A percentile compares a stretch with the other conserved stretches of the same genome.
Evolutionary conservation across 1,284 basidiomycete species (phyloP).

Genomic region (Lentinula novae-zelandiae): DNA sequence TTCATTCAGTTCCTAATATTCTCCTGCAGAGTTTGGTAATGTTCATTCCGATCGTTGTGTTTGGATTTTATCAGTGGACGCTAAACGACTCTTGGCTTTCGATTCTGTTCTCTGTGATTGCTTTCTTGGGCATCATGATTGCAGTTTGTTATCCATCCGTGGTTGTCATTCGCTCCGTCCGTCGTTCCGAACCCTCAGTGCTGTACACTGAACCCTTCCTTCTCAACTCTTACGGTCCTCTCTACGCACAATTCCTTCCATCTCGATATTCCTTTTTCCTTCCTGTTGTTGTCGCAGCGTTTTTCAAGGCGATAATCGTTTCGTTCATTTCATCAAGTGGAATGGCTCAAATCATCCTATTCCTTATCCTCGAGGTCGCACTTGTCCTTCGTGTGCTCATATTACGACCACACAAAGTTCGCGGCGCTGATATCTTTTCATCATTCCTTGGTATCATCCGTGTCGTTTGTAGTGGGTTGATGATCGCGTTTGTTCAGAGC

Average conservation of each 20-base stretch:
- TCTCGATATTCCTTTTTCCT: conserved; percentile 58
- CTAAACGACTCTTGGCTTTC: conserved; percentile 84
- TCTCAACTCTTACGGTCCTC: conserved; percentile 39
- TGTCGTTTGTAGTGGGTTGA: conserved; percentile 56
- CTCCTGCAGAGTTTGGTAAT: conserved; percentile 54
- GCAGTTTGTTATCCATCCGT: conserved; percentile 43
- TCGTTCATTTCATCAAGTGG: conserved; percentile 66
- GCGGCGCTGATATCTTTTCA: conserved; percentile 59
- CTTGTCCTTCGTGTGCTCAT: conserved; percentile 53
- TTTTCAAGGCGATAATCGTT: conserved; percentile 70
- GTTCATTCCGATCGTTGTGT: conserved; percentile 68
- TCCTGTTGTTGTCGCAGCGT: conserved; percentile 48
- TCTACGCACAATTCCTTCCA: conserved; percentile 54
- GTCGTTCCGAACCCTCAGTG: conserved; percentile 30
- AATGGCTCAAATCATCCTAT: conserved; percentile 67
- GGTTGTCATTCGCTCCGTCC: conserved; percentile 40
- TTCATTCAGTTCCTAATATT: conserved; percentile 9
- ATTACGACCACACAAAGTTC: conserved; percentile 54
- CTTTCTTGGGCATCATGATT: conserved; percentile 54
- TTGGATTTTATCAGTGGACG: conserved; percentile 87
- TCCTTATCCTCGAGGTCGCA: conserved; percentile 66
- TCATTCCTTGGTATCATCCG: conserved; percentile 62
- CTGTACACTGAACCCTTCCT: conserved; percentile 34
- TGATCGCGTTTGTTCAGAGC: conserved; percentile 65
- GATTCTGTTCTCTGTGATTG: conserved; percentile 60